Conservation (phyloP, 78 protist genomes). For the Diacronema lutheri region DNA sequence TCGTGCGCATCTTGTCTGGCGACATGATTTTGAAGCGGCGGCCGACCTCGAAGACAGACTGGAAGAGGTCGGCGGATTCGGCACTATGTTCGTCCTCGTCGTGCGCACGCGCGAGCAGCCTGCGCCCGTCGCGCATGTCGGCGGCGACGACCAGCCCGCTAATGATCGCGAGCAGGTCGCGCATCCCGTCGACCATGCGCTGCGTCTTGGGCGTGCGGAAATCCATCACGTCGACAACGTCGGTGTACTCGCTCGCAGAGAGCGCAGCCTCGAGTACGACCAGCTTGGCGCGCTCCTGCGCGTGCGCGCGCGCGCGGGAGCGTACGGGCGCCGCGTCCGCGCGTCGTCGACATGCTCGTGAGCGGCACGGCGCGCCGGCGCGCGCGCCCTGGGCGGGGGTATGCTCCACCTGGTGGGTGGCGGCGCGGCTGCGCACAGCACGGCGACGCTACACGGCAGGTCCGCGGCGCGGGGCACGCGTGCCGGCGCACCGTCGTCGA, state of each 20-base stretch:
- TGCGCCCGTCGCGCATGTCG: not conserved
- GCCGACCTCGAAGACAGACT: slow-evolving; percentile 33
- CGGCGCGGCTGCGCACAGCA: no score
- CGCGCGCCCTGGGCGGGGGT: no score
- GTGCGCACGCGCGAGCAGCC: not conserved
- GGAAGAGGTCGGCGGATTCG: not conserved
- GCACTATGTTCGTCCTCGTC: no score
- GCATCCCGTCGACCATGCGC: slow-evolving; percentile 53
- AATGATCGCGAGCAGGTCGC: slow-evolving; percentile 62
- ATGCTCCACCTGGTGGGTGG: no score
- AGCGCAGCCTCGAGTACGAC: slow-evolving; percentile 76
- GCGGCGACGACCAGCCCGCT: slow-evolving; percentile 68
- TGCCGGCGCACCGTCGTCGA: no score
- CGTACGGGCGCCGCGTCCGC: no score
- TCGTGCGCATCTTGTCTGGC: slow-evolving; percentile 54
- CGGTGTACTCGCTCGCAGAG: slow-evolving; percentile 80
- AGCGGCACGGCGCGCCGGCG: no score
- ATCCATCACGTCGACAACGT: slow-evolving; percentile 38
- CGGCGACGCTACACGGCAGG: no score
- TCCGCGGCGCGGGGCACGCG: no score
- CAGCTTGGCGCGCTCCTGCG: slow-evolving; percentile 61
- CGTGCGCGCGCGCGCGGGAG: no score
- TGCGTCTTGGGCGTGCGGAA: not conserved
- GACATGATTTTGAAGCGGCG: slow-evolving; percentile 58
- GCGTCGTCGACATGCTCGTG: no score